Evolutionary conservation across 768 basidiomycete species (phyloP).

Genomic region (Tulasnella sp.): DNA sequence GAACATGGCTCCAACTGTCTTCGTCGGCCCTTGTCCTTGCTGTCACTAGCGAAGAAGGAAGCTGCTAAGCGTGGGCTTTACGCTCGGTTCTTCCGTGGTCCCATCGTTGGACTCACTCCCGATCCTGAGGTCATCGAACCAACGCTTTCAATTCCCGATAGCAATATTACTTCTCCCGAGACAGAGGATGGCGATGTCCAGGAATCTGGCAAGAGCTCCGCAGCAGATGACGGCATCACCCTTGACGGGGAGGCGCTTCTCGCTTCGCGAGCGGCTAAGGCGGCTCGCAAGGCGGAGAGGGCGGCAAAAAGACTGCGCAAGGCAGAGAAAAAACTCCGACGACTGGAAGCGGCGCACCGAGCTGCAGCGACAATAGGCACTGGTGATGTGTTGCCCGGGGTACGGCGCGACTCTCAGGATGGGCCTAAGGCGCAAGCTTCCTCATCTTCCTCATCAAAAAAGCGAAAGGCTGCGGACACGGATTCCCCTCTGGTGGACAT

Average conservation of each 20-base stretch:
- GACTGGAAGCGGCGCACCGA: background rate
- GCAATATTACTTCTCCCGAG: background rate
- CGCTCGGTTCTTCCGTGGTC: constrained; percentile 70
- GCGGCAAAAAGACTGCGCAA: background rate
- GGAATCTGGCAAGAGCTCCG: too few relatives aligned
- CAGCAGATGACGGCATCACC: background rate
- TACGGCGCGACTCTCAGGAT: background rate
- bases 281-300: background rate
- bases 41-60: constrained; percentile 63
- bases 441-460: background rate
- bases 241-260: background rate
- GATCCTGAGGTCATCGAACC: background rate
- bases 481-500: background rate
- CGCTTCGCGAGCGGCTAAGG: background rate
- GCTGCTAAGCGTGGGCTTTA: constrained; percentile 69
- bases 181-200: background rate
- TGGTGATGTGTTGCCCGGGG: background rate
- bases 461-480: background rate
- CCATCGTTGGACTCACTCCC: constrained; percentile 29
- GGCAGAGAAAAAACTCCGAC: too few relatives aligned
- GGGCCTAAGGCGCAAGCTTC: background rate
- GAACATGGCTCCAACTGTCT: constrained; percentile 23
- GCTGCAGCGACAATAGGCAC: background rate
- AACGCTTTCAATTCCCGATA: background rate
- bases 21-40: constrained; percentile 37